A percentile compares a stretch with the other conserved stretches of the same genome.
These are phyloP conservation scores for Gossypium turneri DNA, from an alignment of 345 rosid species.

Conservation along the genomic window DNA sequence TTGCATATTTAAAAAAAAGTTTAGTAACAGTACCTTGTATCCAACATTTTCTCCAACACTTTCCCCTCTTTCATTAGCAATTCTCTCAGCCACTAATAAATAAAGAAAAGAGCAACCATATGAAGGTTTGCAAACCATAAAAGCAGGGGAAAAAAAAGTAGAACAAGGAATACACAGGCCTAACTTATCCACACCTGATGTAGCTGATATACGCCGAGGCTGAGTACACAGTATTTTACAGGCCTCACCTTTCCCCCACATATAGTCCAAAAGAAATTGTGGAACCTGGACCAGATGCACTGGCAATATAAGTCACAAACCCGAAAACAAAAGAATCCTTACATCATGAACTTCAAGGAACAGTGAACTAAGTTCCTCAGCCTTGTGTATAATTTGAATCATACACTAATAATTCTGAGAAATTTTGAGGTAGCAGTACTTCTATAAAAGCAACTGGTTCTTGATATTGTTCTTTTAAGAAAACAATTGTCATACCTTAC, in stretches of 20 bases:
- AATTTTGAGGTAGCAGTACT: not conserved
- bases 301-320: not conserved
- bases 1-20: not conserved
- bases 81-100: slow-evolving; percentile 88
- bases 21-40: slow-evolving; percentile 60
- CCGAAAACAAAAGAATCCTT: not conserved
- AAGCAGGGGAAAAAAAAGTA: slow-evolving; percentile 1
- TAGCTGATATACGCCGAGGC: slow-evolving; percentile 97
- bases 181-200: slow-evolving; percentile 51
- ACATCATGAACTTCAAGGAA: not conserved
- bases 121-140: slow-evolving; percentile 14
- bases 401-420: not conserved
- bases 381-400: not conserved
- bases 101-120: slow-evolving; percentile 13
- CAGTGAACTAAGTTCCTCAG: not conserved
- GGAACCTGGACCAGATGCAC: slow-evolving; percentile 58
- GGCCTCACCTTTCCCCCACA: slow-evolving; percentile 69
- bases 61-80: slow-evolving; percentile 82
- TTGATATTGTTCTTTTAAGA: slow-evolving; percentile 4
- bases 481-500: not conserved
- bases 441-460: not conserved
- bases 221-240: slow-evolving; percentile 95
- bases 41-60: slow-evolving; percentile 74
- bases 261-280: slow-evolving; percentile 74
- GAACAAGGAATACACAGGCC: slow-evolving; percentile 11